Base-by-base conservation (phyloP, 768 basidiomycete species). In the Hygrophorus pudorinus region DNA sequence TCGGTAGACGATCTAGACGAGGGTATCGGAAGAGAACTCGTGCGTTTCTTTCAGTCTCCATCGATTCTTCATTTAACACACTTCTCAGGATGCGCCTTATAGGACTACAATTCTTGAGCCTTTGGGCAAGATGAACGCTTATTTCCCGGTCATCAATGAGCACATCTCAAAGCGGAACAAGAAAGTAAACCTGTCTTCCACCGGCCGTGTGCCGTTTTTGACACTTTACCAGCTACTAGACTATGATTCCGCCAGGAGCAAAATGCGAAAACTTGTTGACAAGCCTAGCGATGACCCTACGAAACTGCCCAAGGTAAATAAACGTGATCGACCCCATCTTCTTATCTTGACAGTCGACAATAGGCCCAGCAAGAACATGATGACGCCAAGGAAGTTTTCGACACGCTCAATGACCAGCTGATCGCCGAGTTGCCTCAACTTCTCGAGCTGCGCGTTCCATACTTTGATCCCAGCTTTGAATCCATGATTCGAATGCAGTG, bases 401-500 rank as follows among this genome's bases (percentile, higher is more conserved):
- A 94, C 48, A 65, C 89, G 57, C 73, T 99, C 52, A 98, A 99
- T 59, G 80, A 86, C 32, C 91, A 97, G 54, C 79, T 98, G 55
- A 84, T 94, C 52, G 64, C 71, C 20, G 96, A 98, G 55, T 71
- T 99, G 12, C 96, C 96, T 0, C 81, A 93, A 53, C 67, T 99
- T 33, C 76, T 98, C 40, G 93, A 97, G 56, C 78, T 97, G 14
- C 87, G 96, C 31, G 86, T 99, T 18, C 96, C 96, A 0, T 99
- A 89, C 72, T 93, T 98, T 51, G 96, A 98, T 61, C 96, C 96
- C 4, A 92, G 87, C 53, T 98, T 98, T 59, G 96, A 98, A 65
- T 89, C 94, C 37, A 98, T 98, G 94, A 91, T 92, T 51, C 78
- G 96, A 24, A 88, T 96, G 79, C 96, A 99, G 58, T 79, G 87